phyloP scores from a whole-genome alignment of 352 stramenopile genomes.

The Pythium apleroticum region DNA sequence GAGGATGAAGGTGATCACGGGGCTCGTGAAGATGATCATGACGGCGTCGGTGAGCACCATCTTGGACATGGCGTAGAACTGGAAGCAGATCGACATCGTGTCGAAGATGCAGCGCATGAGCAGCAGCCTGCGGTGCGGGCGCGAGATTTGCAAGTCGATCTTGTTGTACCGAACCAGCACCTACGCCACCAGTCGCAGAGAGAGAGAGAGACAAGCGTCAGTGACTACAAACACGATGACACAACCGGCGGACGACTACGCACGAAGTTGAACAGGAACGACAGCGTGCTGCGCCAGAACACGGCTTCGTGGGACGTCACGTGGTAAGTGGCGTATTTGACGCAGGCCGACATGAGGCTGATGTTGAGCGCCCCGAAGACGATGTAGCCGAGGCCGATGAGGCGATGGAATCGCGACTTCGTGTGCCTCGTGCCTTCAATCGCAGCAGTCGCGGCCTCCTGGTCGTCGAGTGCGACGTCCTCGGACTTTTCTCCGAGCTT shows the following conservation, averaged over 20 bases:
- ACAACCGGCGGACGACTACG: too few relatives aligned
- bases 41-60: constrained; percentile 71
- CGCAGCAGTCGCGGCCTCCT: not conserved
- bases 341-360: constrained; percentile 57
- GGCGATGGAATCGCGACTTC: constrained; percentile 19
- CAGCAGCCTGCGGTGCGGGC: constrained; percentile 34
- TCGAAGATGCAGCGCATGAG: constrained; percentile 52
- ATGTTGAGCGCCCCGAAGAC: constrained; percentile 55
- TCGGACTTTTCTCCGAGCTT: not conserved
- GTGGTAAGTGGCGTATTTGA: constrained; percentile 55
- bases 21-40: constrained; percentile 63
- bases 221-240: not conserved
- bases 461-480: not conserved
- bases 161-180: constrained; percentile 35
- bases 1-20: constrained; percentile 62
- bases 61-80: constrained; percentile 65
- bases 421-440: not conserved
- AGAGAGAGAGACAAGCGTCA: not conserved
- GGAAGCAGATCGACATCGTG: constrained; percentile 46
- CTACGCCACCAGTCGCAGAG: constrained; percentile 17
- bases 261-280: constrained; percentile 51
- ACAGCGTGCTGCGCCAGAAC: constrained; percentile 59
- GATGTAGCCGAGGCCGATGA: constrained; percentile 44
- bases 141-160: constrained; percentile 34
- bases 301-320: constrained; percentile 55